A percentile compares a stretch with the other conserved stretches of the same genome.
Evolutionary conservation across 1,139 yeast species (phyloP).

Genomic region (Pichia sp.): DNA sequence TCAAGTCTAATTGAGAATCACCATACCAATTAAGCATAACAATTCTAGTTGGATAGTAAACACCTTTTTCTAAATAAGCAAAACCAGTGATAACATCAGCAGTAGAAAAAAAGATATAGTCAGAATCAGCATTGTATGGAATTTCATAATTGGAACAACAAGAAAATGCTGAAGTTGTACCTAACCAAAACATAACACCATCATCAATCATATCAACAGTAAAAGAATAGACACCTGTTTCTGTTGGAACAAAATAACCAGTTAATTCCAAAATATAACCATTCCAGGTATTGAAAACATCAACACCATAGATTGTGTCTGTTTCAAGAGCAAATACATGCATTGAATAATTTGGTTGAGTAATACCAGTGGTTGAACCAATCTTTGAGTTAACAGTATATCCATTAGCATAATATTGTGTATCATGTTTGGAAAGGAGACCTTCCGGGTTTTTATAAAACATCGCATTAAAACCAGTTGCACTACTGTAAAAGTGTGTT

Average conservation of each 20-base stretch:
- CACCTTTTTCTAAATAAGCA: constrained; percentile 12
- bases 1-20: constrained; percentile 4
- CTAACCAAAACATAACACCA: constrained; percentile 22
- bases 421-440: neutral
- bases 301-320: constrained; percentile 29
- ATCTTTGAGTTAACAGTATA: constrained; percentile 7
- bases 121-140: neutral
- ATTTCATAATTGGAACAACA: constrained; percentile 18
- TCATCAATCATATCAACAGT: constrained; percentile 16
- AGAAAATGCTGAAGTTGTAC: constrained; percentile 17
- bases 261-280: constrained; percentile 26
- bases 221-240: constrained; percentile 19
- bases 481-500: constrained; percentile 9
- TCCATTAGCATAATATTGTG: constrained; percentile 9
- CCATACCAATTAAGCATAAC: constrained; percentile 10
- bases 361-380: constrained; percentile 11
- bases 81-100: neutral
- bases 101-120: neutral
- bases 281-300: constrained; percentile 30
- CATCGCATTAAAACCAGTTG: constrained; percentile 11
- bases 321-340: neutral
- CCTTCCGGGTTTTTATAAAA: constrained; percentile 3
- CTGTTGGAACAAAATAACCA: constrained; percentile 22
- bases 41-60: constrained; percentile 19
- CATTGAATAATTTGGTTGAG: constrained; percentile 10